Evolutionary conservation across 306 rosid species (phyloP), one percentile per base, ranked within the genome.

Genomic region (Arachis hypogaea): DNA sequence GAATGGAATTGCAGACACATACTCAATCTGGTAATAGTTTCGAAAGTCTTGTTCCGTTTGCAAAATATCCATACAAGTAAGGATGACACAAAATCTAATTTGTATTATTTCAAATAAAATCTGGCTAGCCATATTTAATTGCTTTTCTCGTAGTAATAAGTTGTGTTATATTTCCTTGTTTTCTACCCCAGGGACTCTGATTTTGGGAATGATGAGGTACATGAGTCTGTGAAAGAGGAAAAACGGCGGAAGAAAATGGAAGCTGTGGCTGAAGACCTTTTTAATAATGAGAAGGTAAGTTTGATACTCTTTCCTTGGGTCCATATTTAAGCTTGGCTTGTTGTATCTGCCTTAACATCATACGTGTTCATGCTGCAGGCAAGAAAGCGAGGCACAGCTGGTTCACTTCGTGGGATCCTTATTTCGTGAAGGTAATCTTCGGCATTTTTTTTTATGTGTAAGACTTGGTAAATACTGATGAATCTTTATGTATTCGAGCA

Each of bases 231-330:
- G 73, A 86, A 77, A 77, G 90, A 89, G 75, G 98, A 93, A 84
- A 89, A 80, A 76, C 86, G 75, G 78, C 82, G 94, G 75, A 93
- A 84, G 88, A 83, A 89, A 80, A 82, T 70, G 79, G 98, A 93
- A 81, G 98, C 97, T 5, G 46, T 89, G 51, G 89, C 97, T 3
- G 98, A 93, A 59, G 98, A 91, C 60, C 86, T 93, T 68, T 93
- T 93, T 77, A 88, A 84, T 81, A 91, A 85, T 46, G 84, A 86
- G 73, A 85, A 81, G 92, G 95, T 78, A 44, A 78, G 81, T 78
- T 60, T 42, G 57, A 41, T 47, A 45, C 67, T 46, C 68, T 49
- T 28, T 46, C 43, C 42, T 12, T 46, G 3, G 14, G 6, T 69
- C 66, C 63, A 56, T 75, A 47, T 43, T 61, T 51, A 41, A 7